Base-by-base conservation (phyloP, 306 rosid genomes). In the Acacia acuminata region DNA sequence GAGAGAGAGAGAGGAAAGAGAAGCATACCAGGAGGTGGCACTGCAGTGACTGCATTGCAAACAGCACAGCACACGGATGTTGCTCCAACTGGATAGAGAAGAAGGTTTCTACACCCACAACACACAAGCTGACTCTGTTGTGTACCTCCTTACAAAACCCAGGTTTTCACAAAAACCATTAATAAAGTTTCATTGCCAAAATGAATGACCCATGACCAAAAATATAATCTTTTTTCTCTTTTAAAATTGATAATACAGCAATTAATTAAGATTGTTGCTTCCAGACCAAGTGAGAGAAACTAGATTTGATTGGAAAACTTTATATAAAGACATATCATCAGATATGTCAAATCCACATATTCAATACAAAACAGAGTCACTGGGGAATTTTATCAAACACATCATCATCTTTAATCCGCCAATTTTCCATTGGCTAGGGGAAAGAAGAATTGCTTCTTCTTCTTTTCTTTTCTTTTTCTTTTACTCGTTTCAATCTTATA, bases 111-210 rank as follows among this genome's bases (percentile, higher is more conserved):
- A 80, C 99, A 96, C 67, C 99, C 99, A 44, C 98, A 94, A 85
- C 99, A 96, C 24, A 96, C 99, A 43, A 96, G 97, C 87, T 96
- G 99, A 89, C 99, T 91, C 89, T 91, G 99, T 72, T 91, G 99
- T 77, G 87, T 86, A 79, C 92, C 98, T 94, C 83, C 38, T 79
- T 75, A 19, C 38, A 88, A 79, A 38, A 74, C 34, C 45, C 48
- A 82, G 82, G 48, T 76, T 73, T 81, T 76, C 20, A 66, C 60
- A 72, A 72, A 6, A 75, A 82, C 79, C 43, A 78, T 77, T 42
- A 65, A 16, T 32, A 79, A 79, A 72, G 76, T 22, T 42, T 43
- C 55, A 70, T 13, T 56, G 78, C 30, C 43, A 72, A 81, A 83
- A 73, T 30, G 73, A 61, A 71, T 64, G 10, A 56, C 19, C 61